Base-by-base conservation (phyloP, 164 flowering plant genomes). In the Stephania cephalantha region DNA sequence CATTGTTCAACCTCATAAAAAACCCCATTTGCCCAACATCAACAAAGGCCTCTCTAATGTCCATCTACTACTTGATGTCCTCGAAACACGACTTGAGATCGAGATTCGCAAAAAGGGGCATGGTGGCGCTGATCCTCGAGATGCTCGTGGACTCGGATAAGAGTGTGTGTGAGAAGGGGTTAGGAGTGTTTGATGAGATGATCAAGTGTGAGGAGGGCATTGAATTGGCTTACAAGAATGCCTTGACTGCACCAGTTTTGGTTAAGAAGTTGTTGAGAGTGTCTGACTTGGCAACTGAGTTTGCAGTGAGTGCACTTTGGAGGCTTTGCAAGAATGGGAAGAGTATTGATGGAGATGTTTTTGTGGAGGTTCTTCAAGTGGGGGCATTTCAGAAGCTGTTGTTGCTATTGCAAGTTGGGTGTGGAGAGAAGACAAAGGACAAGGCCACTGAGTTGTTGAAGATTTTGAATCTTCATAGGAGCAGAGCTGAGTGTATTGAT, bases 371-470 rank as follows among this genome's bases (percentile, higher is more conserved):
- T 8, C 86, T 95, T 65, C 85, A 81, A 74, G 86, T 84, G 30
- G 95, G 97, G 1, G 94, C 91, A 0, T 91, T 95, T 77, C 94
- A 90, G 79, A 93, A 93, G 86, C 84, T 93, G 3, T 77, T 92
- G 87, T 30, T 95, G 84, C 79, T 91, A 3, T 75, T 95, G 61
- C 98, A 95, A 73, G 85, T 93, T 58, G 95, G 95, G 1, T 91
- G 95, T 74, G 82, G 70, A 0, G 95, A 86, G 71, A 75, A 69
- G 55, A 90, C 92, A 6, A 95, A 90, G 85, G 92, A 82, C 85
- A 91, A 86, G 79, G 87, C 83, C 0, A 88, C 90, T 0, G 89
- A 90, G 75, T 67, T 95, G 80, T 82, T 95, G 88, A 95, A 88
- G 72, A 7, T 87, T 85, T 75, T 93, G 90, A 91, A 92, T 82